These are phyloP conservation scores for Aspergillus candidus DNA, from an alignment of 2,329 filamentous ascomycete genomes.

Conservation along the genomic window DNA sequence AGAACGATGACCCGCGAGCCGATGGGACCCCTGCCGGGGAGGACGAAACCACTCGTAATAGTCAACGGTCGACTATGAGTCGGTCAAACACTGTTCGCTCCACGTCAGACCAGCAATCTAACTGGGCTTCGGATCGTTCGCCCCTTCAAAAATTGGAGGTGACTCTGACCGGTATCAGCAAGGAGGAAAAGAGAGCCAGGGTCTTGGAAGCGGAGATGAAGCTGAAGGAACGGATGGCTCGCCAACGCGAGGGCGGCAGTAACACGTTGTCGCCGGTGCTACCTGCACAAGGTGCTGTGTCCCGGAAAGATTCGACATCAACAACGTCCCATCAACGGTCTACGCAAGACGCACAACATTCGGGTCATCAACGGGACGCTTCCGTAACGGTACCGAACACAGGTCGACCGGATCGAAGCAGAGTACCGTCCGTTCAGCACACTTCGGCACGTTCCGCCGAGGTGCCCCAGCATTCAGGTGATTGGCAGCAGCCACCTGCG, in stretches of 20 bases:
- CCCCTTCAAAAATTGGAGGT: conserved; percentile 90
- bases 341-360: conserved; percentile 12
- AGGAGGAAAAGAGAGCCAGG: conserved; percentile 86
- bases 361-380: conserved; percentile 9
- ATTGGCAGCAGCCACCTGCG: background rate
- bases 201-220: conserved; percentile 75
- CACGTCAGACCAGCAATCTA: conserved; percentile 29
- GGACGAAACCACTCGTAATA: conserved; percentile 3
- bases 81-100: conserved; percentile 30
- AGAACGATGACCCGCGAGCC: conserved; percentile 1
- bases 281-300: background rate
- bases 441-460: conserved; percentile 12
- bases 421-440: conserved; percentile 16
- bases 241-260: conserved; percentile 13
- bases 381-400: conserved; percentile 10
- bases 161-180: conserved; percentile 85
- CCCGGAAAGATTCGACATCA: background rate
- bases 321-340: conserved; percentile 1
- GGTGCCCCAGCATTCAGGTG: conserved; percentile 17
- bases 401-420: conserved; percentile 10
- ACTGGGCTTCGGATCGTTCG: conserved; percentile 73
- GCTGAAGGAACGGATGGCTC: conserved; percentile 52
- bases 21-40: too few species aligned
- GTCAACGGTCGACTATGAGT: conserved; percentile 18
- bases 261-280: background rate